Conservation (phyloP, 352 stramenopile genomes). For the Pseudoperonospora humuli region DNA sequence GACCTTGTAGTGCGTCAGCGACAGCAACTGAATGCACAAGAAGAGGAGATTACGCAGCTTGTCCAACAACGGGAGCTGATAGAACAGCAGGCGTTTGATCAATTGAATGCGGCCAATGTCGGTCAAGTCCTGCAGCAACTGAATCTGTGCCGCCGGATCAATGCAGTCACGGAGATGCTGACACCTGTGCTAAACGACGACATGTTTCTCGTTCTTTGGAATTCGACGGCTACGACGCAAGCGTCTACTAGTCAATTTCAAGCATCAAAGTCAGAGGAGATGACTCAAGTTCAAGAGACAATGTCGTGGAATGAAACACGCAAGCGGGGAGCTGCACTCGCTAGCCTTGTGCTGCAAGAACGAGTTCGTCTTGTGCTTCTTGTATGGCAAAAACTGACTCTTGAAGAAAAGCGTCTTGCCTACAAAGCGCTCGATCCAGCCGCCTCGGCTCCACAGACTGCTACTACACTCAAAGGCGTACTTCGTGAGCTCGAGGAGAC, state of each 20-base stretch:
- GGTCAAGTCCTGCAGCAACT: conserved; percentile 31
- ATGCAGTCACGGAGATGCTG: conserved; percentile 35
- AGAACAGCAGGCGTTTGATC: conserved; percentile 21
- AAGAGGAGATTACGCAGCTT: conserved; percentile 18
- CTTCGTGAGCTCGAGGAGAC: no score
- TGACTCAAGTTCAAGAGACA: no score
- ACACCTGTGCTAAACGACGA: conserved; percentile 46
- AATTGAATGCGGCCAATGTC: conserved; percentile 20
- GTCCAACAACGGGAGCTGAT: conserved; percentile 15
- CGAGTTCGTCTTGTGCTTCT: no score
- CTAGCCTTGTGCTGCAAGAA: no score
- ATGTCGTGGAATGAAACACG: no score
- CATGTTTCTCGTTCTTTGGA: conserved; percentile 60
- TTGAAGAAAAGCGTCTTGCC: no score
- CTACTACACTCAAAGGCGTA: no score
- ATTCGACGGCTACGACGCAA: conserved; percentile 37
- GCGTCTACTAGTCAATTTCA: conserved; percentile 12
- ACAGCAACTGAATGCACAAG: conserved; percentile 16
- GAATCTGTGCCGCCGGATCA: conserved; percentile 21
- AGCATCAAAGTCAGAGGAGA: no score
- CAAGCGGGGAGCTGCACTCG: no score
- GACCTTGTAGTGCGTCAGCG: conserved; percentile 24
- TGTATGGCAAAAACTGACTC: no score
- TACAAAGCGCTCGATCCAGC: no score
- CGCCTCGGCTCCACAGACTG: no score